A percentile compares a stretch with the other conserved stretches of the same genome.
Evolutionary conservation across 306 rosid species (phyloP).

Genomic region (Malus fusca): DNA sequence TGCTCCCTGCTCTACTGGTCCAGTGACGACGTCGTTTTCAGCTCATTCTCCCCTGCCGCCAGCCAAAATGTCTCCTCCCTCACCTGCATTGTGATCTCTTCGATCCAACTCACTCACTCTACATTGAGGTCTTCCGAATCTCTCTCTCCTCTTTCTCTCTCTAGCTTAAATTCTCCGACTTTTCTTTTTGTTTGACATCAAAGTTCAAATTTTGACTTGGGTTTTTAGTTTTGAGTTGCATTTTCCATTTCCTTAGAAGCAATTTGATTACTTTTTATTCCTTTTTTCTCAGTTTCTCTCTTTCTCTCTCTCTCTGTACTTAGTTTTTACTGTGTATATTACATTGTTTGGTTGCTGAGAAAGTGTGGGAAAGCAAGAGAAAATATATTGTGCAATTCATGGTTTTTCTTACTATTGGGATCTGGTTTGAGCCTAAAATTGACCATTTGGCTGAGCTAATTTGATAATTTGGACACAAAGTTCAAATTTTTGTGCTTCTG

Average conservation of each 20-base stretch:
- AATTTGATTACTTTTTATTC: slow-evolving; percentile 1
- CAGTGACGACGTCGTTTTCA: slow-evolving; percentile 49
- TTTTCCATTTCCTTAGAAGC: background rate
- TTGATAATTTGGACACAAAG: background rate
- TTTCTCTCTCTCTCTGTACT: background rate
- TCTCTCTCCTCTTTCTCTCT: background rate
- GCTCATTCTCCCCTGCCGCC: slow-evolving; percentile 22
- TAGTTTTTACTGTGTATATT: background rate
- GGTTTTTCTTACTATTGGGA: slow-evolving; percentile 3
- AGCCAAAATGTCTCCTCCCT: background rate
- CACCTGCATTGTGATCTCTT: slow-evolving; percentile 36
- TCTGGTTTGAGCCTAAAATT: slow-evolving; percentile 10
- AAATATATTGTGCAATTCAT: background rate
- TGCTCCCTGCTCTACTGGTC: slow-evolving; percentile 4
- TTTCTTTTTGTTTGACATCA: background rate
- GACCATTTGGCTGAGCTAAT: background rate
- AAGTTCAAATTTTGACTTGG: background rate
- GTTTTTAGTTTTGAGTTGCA: slow-evolving; percentile 3
- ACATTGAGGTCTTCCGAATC: slow-evolving; percentile 28
- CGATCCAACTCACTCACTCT: slow-evolving; percentile 34
- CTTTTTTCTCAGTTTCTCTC: background rate
- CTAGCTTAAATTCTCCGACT: background rate
- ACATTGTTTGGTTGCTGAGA: slow-evolving; percentile 16
- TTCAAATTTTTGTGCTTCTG: background rate
- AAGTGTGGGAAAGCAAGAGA: slow-evolving; percentile 18